Evolutionary conservation across 2,329 filamentous ascomycete species (phyloP), one percentile per base, ranked within the genome.

Genomic region (Microsporum ferrugineum): DNA sequence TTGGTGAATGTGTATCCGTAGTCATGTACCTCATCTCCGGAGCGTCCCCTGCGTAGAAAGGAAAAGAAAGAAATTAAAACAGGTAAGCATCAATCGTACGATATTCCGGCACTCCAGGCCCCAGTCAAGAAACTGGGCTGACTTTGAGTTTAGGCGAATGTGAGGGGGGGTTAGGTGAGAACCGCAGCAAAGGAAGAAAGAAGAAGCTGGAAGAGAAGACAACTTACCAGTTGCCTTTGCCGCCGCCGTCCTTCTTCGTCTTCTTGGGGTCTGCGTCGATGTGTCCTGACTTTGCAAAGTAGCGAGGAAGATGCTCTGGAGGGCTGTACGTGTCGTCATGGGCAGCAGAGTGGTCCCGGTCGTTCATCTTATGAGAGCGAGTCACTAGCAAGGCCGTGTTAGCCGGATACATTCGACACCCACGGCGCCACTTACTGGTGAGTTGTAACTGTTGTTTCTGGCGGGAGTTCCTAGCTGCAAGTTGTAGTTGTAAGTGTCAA

Each of bases 171-270:
- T 23, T 23, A 23, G 17, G 17, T 23, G 17, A 23, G 17, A 23
- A 23, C 17, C 56, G 39, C 6, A 12, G 39, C 23, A 31, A 31
- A 14, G 36, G 6, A 5, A 31, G 12, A 34, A 33, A 69, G 60
- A 71, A 66, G 63, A 57, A 51, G 7, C 17, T 39, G 60, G 45
- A 34, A 27, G 36, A 5, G 14, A 29, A 29, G 14, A 29, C 51
- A 56, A 12, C 87, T 76, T 83, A 96, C 92, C 92, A 99, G 77
- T 96, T 96, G 72, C 88, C 90, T 76, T 89, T 91, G 68, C 92
- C 92, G 67, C 84, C 88, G 65, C 92, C 92, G 71, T 95, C 89
- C 81, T 99, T 99, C 86, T 99, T 99, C 72, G 88, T 87, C 81
- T 95, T 94, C 76, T 89, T 91, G 64, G 94, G 92, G 71, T 95